These are phyloP conservation scores for Harringtonia aguacate DNA, from an alignment of 2,329 filamentous ascomycete genomes.

Conservation along the genomic window DNA sequence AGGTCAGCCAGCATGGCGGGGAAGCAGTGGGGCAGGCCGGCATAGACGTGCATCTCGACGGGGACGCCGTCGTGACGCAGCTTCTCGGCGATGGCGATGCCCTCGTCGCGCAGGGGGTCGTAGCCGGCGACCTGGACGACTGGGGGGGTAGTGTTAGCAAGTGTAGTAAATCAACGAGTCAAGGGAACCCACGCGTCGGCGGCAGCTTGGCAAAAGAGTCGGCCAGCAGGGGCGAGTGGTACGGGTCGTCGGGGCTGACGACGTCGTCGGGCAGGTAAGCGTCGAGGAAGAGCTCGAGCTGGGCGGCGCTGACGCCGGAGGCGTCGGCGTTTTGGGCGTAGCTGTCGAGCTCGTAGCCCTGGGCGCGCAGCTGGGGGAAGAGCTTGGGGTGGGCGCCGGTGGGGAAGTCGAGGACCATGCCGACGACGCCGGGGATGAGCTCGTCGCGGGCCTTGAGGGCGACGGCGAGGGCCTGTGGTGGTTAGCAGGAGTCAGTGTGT, in stretches of 20 bases:
- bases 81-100: constrained; percentile 25
- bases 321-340: constrained; percentile 21
- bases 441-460: constrained; percentile 8
- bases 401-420: constrained; percentile 24
- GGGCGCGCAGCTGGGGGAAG: constrained; percentile 13
- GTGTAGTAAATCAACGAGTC: constrained; percentile 17
- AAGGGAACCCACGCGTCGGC: constrained; percentile 19
- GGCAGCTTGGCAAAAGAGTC: constrained; percentile 19
- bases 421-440: constrained; percentile 20
- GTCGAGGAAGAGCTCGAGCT: constrained; percentile 25
- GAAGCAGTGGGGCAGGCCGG: constrained; percentile 26
- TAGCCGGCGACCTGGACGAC: constrained; percentile 24
- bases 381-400: constrained; percentile 24
- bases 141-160: constrained; percentile 15
- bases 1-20: constrained; percentile 8
- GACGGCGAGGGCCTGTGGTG: too few species aligned
- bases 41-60: constrained; percentile 20
- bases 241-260: constrained; percentile 14
- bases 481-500: too few species aligned
- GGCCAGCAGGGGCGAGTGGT: constrained; percentile 23
- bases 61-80: constrained; percentile 21
- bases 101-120: constrained; percentile 27
- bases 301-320: constrained; percentile 17
- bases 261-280: constrained; percentile 19
- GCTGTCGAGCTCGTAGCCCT: constrained; percentile 23